Evolutionary conservation across 2,329 filamentous ascomycete species (phyloP), one percentile per base, ranked within the genome.

Genomic region (Alternaria triticina): DNA sequence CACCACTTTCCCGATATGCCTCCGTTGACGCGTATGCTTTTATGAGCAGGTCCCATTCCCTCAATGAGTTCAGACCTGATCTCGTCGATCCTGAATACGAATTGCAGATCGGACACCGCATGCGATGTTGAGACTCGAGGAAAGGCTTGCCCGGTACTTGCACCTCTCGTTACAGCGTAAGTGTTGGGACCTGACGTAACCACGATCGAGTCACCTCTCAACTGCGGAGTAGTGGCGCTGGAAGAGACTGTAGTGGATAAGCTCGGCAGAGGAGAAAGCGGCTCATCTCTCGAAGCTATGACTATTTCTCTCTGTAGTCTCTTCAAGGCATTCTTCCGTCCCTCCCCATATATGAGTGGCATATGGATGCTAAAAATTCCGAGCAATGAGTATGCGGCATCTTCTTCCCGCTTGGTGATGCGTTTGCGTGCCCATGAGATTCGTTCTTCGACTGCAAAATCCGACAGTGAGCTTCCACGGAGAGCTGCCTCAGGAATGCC

Each of bases 181-280:
- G 20, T 22, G 20, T 22, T 22, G 20, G 20, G 20, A 22, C 20
- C 20, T 22, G 20, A 22, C 20, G 20, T 22, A 22, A 22, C 20
- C 20, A 22, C 20, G 20, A 22, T 22, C 20, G 20, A 22, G 20
- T 22, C 20, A 22, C 20, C 20, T 22, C 20, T 22, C 20, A 22
- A 22, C 20, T 22, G 20, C 20, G 20, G 20, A 22, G 20, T 22
- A 22, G 20, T 30, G 30, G 12, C 30, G 12, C 30, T 33, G 1
- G 13, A 33, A 15, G 1, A 0, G 30, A 15, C 30, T 0, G 3
- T 0, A 15, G 30, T 2, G 3, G 30, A 5, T 3, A 5, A 33
- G 7, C 13, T 33, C 30, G 1, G 4, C 6, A 33, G 1, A 0
- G 30, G 30, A 0, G 4, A 40, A n/a, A 17, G 9, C 8, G 15